These are phyloP conservation scores for Ustilago trichophora DNA, from an alignment of 1,284 basidiomycete genomes.

Conservation along the genomic window DNA sequence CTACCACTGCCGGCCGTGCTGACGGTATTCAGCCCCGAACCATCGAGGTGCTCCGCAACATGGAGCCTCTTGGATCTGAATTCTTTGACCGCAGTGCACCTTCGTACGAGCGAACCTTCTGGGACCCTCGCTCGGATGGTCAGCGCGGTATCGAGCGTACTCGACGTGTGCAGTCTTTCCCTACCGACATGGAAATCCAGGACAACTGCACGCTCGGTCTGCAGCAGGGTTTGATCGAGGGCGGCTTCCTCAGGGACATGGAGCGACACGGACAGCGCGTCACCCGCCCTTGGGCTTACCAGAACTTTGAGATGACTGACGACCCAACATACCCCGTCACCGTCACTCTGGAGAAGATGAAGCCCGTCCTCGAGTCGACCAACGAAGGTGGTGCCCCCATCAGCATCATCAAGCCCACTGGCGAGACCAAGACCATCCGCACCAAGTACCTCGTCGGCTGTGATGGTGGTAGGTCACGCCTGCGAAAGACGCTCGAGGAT, in stretches of 20 bases:
- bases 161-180: slow-evolving; percentile 67
- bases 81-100: slow-evolving; percentile 59
- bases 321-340: slow-evolving; percentile 51
- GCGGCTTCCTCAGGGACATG: slow-evolving; percentile 67
- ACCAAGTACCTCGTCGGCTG: slow-evolving; percentile 68
- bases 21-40: slow-evolving; percentile 68
- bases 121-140: slow-evolving; percentile 65
- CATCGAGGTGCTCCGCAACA: slow-evolving; percentile 74
- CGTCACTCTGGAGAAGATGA: slow-evolving; percentile 61
- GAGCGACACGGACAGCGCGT: slow-evolving; percentile 64
- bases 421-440: slow-evolving; percentile 59
- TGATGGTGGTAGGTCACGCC: slow-evolving; percentile 66
- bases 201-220: slow-evolving; percentile 68
- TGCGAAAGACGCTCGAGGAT: slow-evolving; percentile 64
- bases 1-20: slow-evolving; percentile 67
- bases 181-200: slow-evolving; percentile 68
- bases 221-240: slow-evolving; percentile 68
- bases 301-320: slow-evolving; percentile 50
- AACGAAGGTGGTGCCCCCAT: slow-evolving; percentile 55
- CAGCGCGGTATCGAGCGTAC: slow-evolving; percentile 64
- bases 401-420: slow-evolving; percentile 57
- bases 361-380: slow-evolving; percentile 48
- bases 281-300: slow-evolving; percentile 63
- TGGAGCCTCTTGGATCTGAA: slow-evolving; percentile 65
- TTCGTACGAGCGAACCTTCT: slow-evolving; percentile 68